Evolutionary conservation across 441 rosid species (phyloP).

Genomic region (Cnidoscolus chayamansa): DNA sequence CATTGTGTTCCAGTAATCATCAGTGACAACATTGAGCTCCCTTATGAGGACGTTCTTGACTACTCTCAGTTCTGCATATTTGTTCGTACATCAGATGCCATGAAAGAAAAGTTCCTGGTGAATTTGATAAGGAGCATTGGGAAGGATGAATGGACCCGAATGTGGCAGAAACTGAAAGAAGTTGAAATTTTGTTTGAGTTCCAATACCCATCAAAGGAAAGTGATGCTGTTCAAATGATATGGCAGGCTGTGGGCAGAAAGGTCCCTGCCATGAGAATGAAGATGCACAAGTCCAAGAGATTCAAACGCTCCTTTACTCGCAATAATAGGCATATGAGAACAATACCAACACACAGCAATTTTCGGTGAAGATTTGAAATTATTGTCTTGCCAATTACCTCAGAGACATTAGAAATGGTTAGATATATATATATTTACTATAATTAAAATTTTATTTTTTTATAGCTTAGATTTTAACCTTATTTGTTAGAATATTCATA

Average conservation of each 20-base stretch:
- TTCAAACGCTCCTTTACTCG: slow-evolving; percentile 31
- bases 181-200: slow-evolving; percentile 58
- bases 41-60: slow-evolving; percentile 83
- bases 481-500: too few species aligned
- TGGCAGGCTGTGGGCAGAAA: slow-evolving; percentile 87
- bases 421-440: too few species aligned
- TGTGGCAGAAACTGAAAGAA: slow-evolving; percentile 70
- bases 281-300: slow-evolving; percentile 59
- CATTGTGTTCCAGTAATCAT: slow-evolving; percentile 95
- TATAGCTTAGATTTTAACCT: too few species aligned
- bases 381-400: slow-evolving; percentile 16
- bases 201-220: slow-evolving; percentile 64
- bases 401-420: neutral
- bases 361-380: slow-evolving; percentile 44
- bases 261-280: slow-evolving; percentile 60
- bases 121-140: slow-evolving; percentile 58
- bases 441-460: too few species aligned
- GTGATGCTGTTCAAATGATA: slow-evolving; percentile 91
- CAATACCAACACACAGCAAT: slow-evolving; percentile 41
- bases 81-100: slow-evolving; percentile 74
- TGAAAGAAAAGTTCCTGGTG: slow-evolving; percentile 63
- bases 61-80: slow-evolving; percentile 86
- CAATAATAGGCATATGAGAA: slow-evolving; percentile 24
- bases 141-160: slow-evolving; percentile 77
- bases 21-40: slow-evolving; percentile 94